Percentiles rank a stretch among this genome's conserved stretches.
phyloP scores from a whole-genome alignment of 2,329 filamentous ascomycete species.

The Bimuria novae-zelandiae region DNA sequence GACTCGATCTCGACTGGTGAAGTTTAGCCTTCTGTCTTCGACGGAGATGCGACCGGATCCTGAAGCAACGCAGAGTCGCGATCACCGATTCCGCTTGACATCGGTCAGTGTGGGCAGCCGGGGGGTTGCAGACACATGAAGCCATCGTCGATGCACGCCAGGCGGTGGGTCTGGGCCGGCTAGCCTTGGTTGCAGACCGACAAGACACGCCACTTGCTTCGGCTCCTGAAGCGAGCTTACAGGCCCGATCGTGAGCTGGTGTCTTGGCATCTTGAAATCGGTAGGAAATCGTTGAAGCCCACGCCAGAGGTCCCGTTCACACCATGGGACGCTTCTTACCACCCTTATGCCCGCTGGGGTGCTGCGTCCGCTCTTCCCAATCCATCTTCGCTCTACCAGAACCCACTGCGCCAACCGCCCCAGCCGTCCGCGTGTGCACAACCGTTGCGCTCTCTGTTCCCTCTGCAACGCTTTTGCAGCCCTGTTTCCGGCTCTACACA shows the following conservation, averaged over 20 bases:
- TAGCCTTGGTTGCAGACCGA: neutral
- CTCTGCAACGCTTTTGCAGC: neutral
- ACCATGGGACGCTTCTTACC: slow-evolving; percentile 17
- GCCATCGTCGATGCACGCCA: slow-evolving; percentile 11
- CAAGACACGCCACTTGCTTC: slow-evolving; percentile 7
- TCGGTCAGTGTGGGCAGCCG: neutral
- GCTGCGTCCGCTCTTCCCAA: neutral
- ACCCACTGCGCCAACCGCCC: neutral
- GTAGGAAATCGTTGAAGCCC: slow-evolving; percentile 18
- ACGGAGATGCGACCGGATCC: too few species aligned
- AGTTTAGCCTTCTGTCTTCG: too few species aligned
- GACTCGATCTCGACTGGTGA: too few species aligned
- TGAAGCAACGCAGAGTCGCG: neutral
- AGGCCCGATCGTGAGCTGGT: slow-evolving; percentile 19
- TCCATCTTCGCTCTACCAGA: slow-evolving; percentile 4
- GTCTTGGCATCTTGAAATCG: slow-evolving; percentile 25
- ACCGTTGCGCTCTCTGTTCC: neutral
- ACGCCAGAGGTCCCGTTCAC: slow-evolving; percentile 16
- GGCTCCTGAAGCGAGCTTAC: slow-evolving; percentile 2
- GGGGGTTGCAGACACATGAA: neutral
- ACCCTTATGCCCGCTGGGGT: slow-evolving; percentile 12
- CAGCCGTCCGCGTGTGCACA: neutral
- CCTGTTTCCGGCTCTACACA: neutral
- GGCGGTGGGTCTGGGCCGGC: slow-evolving; percentile 12
- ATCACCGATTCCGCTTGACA: slow-evolving; percentile 1